Evolutionary conservation across 2,329 filamentous ascomycete genomes (phyloP).

Genomic region (Xylariomycetidae sp.): DNA sequence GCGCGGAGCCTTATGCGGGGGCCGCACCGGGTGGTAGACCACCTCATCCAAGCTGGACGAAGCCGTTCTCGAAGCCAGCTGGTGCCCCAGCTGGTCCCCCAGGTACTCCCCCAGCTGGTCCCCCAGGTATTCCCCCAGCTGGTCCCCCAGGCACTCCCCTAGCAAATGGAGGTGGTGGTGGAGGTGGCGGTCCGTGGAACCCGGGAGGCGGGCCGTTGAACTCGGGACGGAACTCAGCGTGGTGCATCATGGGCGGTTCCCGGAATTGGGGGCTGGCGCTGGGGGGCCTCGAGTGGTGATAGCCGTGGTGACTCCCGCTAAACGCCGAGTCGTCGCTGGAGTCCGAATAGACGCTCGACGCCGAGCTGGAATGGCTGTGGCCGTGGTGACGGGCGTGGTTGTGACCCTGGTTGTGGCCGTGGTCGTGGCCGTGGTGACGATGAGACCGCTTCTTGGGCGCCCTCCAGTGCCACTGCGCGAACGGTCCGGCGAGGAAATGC

Average conservation of each 20-base stretch:
- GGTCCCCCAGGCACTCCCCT: too few species aligned
- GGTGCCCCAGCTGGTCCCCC: constrained; percentile 4
- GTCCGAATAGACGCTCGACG: not conserved
- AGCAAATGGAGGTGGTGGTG: too few species aligned
- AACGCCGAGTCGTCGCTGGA: not conserved
- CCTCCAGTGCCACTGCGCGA: constrained; percentile 15
- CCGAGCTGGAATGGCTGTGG: not conserved
- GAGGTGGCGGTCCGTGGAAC: too few species aligned
- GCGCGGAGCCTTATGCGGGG: constrained; percentile 10
- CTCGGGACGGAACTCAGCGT: too few species aligned
- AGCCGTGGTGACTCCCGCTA: not conserved
- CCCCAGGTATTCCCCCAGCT: too few species aligned
- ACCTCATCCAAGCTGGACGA: constrained; percentile 20
- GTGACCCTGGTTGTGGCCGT: constrained; percentile 8
- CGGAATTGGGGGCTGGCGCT: not conserved
- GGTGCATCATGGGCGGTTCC: too few species aligned
- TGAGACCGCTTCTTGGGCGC: constrained; percentile 17
- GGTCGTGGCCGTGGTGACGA: constrained; percentile 9
- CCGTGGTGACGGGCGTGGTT: constrained; percentile 6
- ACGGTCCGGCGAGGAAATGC: constrained; percentile 26
- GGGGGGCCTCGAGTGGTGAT: not conserved
- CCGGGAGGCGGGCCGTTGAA: too few species aligned
- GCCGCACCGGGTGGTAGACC: constrained; percentile 11
- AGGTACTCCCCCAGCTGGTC: too few species aligned
- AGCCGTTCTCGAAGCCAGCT: constrained; percentile 21